Conservation (phyloP, 164 flowering plant species). For the Vitis rupestris region DNA sequence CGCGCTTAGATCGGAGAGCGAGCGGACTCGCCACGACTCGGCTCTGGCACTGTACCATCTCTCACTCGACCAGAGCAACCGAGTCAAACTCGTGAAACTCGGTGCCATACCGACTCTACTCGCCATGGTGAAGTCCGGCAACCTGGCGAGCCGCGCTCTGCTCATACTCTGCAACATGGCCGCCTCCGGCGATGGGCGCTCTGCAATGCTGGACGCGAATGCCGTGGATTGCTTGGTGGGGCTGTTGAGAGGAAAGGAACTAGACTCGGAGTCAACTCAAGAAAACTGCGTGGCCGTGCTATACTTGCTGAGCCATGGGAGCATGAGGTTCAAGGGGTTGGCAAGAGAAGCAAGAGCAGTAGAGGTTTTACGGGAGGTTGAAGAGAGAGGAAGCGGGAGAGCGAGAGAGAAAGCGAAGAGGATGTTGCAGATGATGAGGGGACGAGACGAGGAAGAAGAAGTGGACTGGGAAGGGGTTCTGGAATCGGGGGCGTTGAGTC, state of each 20-base stretch:
- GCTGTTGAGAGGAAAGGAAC: slow-evolving; percentile 37
- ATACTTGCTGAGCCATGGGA: slow-evolving; percentile 71
- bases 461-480: slow-evolving; percentile 37
- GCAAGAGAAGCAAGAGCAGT: slow-evolving; percentile 76
- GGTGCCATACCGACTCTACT: slow-evolving; percentile 59
- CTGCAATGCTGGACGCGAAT: slow-evolving; percentile 79
- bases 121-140: slow-evolving; percentile 34
- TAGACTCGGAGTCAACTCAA: slow-evolving; percentile 43
- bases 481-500: slow-evolving; percentile 38
- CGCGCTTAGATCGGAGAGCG: slow-evolving; percentile 59
- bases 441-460: slow-evolving; percentile 37
- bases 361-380: slow-evolving; percentile 69
- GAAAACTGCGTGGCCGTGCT: slow-evolving; percentile 81
- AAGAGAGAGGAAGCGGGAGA: slow-evolving; percentile 61
- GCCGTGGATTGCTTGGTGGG: slow-evolving; percentile 68
- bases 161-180: slow-evolving; percentile 79
- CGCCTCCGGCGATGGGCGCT: slow-evolving; percentile 59
- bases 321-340: slow-evolving; percentile 73
- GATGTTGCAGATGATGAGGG: slow-evolving; percentile 58
- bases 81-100: slow-evolving; percentile 68
- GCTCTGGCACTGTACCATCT: slow-evolving; percentile 84
- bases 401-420: slow-evolving; percentile 68
- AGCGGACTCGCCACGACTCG: slow-evolving; percentile 80
- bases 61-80: slow-evolving; percentile 64
- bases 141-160: slow-evolving; percentile 45